Conservation (phyloP, 257 asterid genomes). For the Fraxinus quadrangulata region DNA sequence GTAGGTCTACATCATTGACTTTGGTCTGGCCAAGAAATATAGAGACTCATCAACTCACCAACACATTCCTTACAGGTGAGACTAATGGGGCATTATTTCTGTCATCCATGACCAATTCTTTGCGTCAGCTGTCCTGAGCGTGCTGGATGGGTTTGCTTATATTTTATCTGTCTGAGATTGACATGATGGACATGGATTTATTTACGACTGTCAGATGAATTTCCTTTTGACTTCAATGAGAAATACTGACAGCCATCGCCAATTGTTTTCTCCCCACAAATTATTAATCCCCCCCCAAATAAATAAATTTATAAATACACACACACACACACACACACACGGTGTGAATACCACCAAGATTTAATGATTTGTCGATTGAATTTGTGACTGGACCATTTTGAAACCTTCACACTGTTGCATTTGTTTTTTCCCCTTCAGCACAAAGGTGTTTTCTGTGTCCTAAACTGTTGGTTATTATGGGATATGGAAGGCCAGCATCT, state of each 20-base stretch:
- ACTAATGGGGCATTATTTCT: slow-evolving; percentile 15
- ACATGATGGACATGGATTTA: not conserved
- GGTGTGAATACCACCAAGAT: not conserved
- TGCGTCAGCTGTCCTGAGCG: too few species aligned
- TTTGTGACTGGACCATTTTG: not conserved
- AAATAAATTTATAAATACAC: too few species aligned
- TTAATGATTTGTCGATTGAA: not conserved
- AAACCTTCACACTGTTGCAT: not conserved
- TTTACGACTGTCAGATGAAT: not conserved
- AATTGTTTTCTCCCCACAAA: too few species aligned
- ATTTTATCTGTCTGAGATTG: too few species aligned
- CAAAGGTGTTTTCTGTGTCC: not conserved
- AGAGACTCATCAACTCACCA: slow-evolving; percentile 80
- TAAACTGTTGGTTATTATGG: not conserved
- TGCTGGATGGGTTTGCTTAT: too few species aligned
- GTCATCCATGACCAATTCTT: not conserved
- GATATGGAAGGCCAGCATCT: not conserved
- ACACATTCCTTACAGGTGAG: slow-evolving; percentile 95
- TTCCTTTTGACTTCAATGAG: not conserved
- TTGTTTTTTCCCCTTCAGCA: not conserved
- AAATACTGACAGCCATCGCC: not conserved
- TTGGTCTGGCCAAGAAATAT: slow-evolving; percentile 96
- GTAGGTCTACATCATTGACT: slow-evolving; percentile 92
- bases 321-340: too few species aligned
- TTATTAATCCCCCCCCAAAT: too few species aligned